A percentile compares a stretch with the other conserved stretches of the same genome.
phyloP scores from a whole-genome alignment of 495 filamentous ascomycete species.

The Trichoderma virens region DNA sequence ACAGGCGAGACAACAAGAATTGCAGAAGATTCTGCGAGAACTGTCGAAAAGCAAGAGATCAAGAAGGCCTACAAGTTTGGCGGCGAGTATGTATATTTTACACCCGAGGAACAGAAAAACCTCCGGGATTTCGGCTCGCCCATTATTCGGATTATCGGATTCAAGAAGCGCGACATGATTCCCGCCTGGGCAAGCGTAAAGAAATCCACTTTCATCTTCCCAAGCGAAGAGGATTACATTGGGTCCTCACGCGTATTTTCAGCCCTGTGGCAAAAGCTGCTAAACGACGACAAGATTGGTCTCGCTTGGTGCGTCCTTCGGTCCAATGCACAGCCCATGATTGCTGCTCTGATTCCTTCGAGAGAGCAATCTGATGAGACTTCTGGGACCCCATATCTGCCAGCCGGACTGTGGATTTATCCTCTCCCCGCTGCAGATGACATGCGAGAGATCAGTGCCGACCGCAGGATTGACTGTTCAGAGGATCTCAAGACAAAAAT shows the following conservation, averaged over 20 bases:
- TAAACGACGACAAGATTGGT: conserved; percentile 67
- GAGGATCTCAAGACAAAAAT: conserved; percentile 71
- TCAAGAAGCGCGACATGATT: conserved; percentile 71
- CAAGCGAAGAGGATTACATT: conserved; percentile 80
- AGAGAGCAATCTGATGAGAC: conserved; percentile 54
- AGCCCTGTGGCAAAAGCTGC: conserved; percentile 79
- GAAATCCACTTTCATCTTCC: conserved; percentile 88
- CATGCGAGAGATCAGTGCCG: conserved; percentile 62
- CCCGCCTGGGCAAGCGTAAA: conserved; percentile 80
- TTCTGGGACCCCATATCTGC: conserved; percentile 56
- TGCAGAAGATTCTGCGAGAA: conserved; percentile 64
- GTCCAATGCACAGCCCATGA: conserved; percentile 62
- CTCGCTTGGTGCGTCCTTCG: conserved; percentile 87
- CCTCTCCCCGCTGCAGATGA: conserved; percentile 90
- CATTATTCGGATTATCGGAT: conserved; percentile 83
- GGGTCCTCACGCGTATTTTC: conserved; percentile 91
- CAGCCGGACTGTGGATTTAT: conserved; percentile 83
- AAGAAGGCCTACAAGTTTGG: conserved; percentile 95
- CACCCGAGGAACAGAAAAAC: conserved; percentile 66
- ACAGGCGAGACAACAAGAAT: conserved; percentile 62
- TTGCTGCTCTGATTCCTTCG: conserved; percentile 77
- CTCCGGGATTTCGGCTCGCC: conserved; percentile 60
- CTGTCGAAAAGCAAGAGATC: conserved; percentile 73
- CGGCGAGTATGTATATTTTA: conserved; percentile 81
- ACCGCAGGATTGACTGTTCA: conserved; percentile 48